Percentiles rank a stretch among this genome's conserved stretches.
Evolutionary conservation across 257 asterid species (phyloP).

Genomic region (Marsdenia floribunda): DNA sequence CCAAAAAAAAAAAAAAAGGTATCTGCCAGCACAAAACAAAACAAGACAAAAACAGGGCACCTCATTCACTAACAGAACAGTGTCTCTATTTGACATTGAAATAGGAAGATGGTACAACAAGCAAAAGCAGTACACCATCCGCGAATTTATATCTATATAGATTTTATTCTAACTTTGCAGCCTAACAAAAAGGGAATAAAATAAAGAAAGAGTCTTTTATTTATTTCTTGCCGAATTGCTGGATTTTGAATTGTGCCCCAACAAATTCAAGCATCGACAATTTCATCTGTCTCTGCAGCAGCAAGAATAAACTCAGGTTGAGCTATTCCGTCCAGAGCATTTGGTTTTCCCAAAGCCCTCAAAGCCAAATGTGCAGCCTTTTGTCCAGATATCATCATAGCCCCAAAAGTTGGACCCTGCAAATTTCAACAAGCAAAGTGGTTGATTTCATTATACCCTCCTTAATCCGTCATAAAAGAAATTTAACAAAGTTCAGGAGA

Average conservation of each 20-base stretch:
- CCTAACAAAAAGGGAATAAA: conserved; percentile 2
- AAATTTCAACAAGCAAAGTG: background rate
- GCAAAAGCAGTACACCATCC: conserved; percentile 11
- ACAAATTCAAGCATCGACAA: conserved; percentile 40
- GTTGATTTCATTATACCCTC: no score
- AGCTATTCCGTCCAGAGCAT: conserved; percentile 50
- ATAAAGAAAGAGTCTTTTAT: no score
- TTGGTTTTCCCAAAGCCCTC: conserved; percentile 65
- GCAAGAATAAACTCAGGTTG: conserved; percentile 55
- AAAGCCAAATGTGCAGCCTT: conserved; percentile 91
- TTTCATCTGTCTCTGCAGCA: conserved; percentile 47
- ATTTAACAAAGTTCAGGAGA: no score
- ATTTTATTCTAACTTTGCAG: background rate
- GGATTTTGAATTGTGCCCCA: background rate
- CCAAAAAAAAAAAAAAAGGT: no score
- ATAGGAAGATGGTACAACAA: conserved; percentile 1
- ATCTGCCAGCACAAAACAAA: no score
- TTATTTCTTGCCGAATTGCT: background rate
- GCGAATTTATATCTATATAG: background rate
- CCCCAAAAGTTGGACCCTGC: conserved; percentile 91
- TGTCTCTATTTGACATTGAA: background rate
- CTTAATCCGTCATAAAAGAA: no score
- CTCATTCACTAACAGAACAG: no score
- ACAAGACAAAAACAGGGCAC: no score
- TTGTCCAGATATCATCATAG: conserved; percentile 90